These are phyloP conservation scores for Zoysia matrella DNA, from an alignment of 202 grass and related monocot species.

Conservation along the genomic window DNA sequence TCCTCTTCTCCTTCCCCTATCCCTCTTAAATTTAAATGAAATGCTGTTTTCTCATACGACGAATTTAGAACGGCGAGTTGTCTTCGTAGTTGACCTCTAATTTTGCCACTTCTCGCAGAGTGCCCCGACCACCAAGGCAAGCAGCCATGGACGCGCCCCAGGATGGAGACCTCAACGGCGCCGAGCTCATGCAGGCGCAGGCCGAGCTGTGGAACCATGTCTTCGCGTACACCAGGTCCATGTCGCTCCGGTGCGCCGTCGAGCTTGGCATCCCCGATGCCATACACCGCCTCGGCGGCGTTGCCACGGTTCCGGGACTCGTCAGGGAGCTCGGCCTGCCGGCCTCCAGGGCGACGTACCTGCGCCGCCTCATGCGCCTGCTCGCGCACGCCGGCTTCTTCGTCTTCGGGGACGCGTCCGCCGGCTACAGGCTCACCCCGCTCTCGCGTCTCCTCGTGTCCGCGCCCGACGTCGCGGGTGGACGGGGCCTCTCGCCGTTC, in stretches of 20 bases:
- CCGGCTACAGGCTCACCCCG: constrained; percentile 52
- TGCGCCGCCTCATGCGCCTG: constrained; percentile 65
- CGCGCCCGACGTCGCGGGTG: background rate
- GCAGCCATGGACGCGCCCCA: constrained; percentile 41
- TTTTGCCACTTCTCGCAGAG: no score
- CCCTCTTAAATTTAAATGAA: no score
- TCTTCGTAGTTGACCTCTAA: no score
- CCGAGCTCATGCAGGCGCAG: constrained; percentile 55
- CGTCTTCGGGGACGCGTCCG: background rate
- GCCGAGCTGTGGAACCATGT: constrained; percentile 61
- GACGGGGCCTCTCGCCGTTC: constrained; percentile 44
- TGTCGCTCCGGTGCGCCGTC: constrained; percentile 60
- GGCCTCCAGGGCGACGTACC: constrained; percentile 35
- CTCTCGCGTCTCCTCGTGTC: constrained; percentile 55
- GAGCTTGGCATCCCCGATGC: constrained; percentile 72
- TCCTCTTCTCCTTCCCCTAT: no score
- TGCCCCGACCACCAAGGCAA: background rate
- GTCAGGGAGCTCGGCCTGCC: constrained; percentile 45
- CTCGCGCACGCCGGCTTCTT: constrained; percentile 65
- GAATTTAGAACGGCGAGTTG: no score
- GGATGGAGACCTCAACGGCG: constrained; percentile 17
- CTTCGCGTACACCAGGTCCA: constrained; percentile 63
- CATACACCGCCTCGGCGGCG: constrained; percentile 41
- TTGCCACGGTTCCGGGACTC: constrained; percentile 42
- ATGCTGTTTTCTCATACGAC: no score